Conservation (phyloP, 2,329 filamentous ascomycete species). For the Neofusicoccum umdonicola region DNA sequence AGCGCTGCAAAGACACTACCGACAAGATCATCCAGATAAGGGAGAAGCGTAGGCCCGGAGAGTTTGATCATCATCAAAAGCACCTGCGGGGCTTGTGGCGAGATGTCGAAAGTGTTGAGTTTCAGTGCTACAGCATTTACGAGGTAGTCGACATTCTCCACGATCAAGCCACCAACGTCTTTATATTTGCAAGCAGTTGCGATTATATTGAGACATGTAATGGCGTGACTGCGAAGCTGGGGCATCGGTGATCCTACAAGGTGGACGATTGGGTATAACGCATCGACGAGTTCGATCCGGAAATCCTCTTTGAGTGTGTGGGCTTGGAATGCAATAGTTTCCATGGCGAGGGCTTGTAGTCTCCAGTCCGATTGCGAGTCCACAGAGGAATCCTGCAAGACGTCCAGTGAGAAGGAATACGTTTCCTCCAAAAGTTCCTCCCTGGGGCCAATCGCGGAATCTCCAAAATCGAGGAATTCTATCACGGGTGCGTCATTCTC, state of each 20-base stretch:
- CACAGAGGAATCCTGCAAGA: conserved; percentile 50
- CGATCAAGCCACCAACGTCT: conserved; percentile 73
- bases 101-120: conserved; percentile 88
- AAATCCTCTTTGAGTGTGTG: conserved; percentile 66
- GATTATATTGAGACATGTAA: conserved; percentile 78
- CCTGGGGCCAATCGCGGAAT: conserved; percentile 22
- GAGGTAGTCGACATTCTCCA: conserved; percentile 94
- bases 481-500: conserved; percentile 57
- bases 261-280: conserved; percentile 88
- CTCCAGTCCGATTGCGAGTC: conserved; percentile 61
- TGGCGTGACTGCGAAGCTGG: conserved; percentile 73
- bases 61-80: conserved; percentile 91
- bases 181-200: conserved; percentile 71
- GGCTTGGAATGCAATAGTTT: conserved; percentile 75
- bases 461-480: conserved; percentile 61
- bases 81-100: conserved; percentile 85
- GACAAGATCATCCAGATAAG: conserved; percentile 88
- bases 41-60: conserved; percentile 75
- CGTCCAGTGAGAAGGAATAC: conserved; percentile 65
- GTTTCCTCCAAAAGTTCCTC: conserved; percentile 57
- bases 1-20: conserved; percentile 87
- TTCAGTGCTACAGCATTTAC: conserved; percentile 88
- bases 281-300: conserved; percentile 81
- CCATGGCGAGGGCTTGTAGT: conserved; percentile 74
- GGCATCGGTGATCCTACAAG: conserved; percentile 71